Conservation (phyloP, 139 green algal genomes). For the Eudorina sp. region DNA sequence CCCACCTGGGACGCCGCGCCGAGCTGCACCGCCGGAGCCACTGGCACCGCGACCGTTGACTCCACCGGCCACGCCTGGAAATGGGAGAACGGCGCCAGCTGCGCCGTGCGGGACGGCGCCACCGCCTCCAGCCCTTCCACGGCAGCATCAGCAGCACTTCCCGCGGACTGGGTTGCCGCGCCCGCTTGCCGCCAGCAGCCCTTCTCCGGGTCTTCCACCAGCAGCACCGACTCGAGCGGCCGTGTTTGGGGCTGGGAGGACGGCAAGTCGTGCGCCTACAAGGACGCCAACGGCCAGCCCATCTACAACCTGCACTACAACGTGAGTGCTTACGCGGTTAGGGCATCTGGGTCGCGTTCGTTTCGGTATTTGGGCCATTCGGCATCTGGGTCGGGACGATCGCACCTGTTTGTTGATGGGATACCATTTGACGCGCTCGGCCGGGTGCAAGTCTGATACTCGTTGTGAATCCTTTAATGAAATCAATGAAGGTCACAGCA, state of each 20-base stretch:
- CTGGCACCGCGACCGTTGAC: background rate
- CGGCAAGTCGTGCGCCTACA: slow-evolving; percentile 28
- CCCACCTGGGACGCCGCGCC: slow-evolving; percentile 18
- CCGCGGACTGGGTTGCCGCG: background rate
- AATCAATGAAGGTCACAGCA: too few species aligned
- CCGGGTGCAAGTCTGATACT: too few species aligned
- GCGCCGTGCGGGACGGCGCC: background rate
- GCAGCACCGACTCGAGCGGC: too few species aligned
- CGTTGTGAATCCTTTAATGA: too few species aligned
- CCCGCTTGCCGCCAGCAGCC: background rate
- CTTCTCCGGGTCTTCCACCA: too few species aligned
- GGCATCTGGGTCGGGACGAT: too few species aligned
- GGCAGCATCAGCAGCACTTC: background rate
- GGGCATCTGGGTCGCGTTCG: too few species aligned
- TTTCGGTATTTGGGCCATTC: too few species aligned
- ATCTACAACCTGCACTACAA: background rate
- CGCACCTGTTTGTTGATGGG: too few species aligned
- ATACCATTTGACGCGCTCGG: too few species aligned
- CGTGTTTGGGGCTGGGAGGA: slow-evolving; percentile 33
- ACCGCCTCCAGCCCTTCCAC: background rate
- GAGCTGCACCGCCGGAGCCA: background rate
- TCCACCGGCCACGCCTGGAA: slow-evolving; percentile 3
- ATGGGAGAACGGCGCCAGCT: background rate
- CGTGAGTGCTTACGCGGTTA: too few species aligned
- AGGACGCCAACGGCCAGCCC: background rate